Evolutionary conservation across 768 basidiomycete genomes (phyloP).

Genomic region (Dacryopinax primogenitus): DNA sequence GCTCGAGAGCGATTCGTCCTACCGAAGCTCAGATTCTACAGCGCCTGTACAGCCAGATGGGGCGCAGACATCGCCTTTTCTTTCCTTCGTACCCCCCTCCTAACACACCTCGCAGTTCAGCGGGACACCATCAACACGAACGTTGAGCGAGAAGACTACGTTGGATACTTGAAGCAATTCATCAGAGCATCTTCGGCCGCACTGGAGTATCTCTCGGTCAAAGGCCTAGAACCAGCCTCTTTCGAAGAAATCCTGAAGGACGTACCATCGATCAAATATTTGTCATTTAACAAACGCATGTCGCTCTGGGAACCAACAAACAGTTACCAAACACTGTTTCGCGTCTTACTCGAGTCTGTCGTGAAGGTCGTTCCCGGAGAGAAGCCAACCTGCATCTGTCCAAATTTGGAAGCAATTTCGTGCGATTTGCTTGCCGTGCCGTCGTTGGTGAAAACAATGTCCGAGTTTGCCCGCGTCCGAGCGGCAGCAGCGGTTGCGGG

Average conservation of each 20-base stretch:
- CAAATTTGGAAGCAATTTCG: not conserved
- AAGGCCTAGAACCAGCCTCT: not conserved
- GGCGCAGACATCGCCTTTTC: not conserved
- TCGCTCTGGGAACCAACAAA: not conserved
- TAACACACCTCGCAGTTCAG: not conserved
- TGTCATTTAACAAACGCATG: not conserved
- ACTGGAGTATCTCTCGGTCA: not conserved
- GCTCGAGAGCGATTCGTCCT: not conserved
- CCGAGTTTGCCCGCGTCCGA: not conserved
- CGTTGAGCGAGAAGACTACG: constrained; percentile 6
- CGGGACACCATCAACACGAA: not conserved
- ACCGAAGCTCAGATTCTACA: not conserved
- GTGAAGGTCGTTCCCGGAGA: not conserved
- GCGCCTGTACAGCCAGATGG: constrained; percentile 1
- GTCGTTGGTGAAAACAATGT: not conserved
- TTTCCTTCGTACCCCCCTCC: not conserved
- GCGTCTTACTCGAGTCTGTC: not conserved
- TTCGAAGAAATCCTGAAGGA: constrained; percentile 8
- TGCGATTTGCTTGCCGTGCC: constrained; percentile 1
- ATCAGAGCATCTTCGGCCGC: not conserved
- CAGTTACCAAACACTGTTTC: not conserved
- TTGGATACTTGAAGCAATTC: not conserved
- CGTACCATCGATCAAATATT: constrained; percentile 3
- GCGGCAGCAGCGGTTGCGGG: not conserved
- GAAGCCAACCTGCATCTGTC: not conserved